These are phyloP conservation scores for Candida quercuum DNA, from an alignment of 805 yeast genomes.

Conservation along the genomic window DNA sequence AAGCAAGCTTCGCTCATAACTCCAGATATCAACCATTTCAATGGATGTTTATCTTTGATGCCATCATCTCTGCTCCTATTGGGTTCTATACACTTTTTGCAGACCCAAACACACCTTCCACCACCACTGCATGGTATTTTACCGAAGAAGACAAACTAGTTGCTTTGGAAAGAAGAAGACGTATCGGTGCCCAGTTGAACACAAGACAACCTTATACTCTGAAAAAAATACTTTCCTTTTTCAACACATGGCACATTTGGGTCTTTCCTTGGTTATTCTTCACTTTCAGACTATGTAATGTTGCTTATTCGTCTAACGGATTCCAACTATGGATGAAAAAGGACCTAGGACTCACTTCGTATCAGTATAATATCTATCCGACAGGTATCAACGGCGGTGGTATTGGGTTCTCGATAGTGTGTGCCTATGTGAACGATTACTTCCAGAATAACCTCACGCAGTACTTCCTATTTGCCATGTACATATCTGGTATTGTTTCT, in stretches of 20 bases:
- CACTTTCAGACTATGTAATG: no score
- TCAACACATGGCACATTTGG: conserved; percentile 44
- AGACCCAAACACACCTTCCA: conserved; percentile 38
- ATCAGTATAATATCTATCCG: conserved; percentile 37
- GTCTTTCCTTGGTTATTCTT: no score
- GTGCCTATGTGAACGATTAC: conserved; percentile 34
- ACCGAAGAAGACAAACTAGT: conserved; percentile 32
- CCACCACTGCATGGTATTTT: conserved; percentile 34
- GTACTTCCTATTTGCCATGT: conserved; percentile 31
- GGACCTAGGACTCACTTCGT: conserved; percentile 31
- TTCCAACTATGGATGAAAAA: no score
- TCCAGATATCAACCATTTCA: conserved; percentile 30
- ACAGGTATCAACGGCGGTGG: conserved; percentile 33
- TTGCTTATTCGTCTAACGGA: no score
- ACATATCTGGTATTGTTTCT: conserved; percentile 35
- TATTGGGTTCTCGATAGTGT: conserved; percentile 30
- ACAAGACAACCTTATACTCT: conserved; percentile 36
- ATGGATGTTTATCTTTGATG: conserved; percentile 40
- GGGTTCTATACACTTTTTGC: conserved; percentile 36
- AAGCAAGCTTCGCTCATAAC: conserved; percentile 14
- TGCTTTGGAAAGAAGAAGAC: conserved; percentile 41
- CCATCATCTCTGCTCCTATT: conserved; percentile 33
- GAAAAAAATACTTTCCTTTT: conserved; percentile 33
- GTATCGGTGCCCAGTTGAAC: conserved; percentile 38
- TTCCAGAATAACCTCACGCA: conserved; percentile 31